Evolutionary conservation across 1,284 basidiomycete genomes (phyloP).

Genomic region (Sporisorium exsertum): DNA sequence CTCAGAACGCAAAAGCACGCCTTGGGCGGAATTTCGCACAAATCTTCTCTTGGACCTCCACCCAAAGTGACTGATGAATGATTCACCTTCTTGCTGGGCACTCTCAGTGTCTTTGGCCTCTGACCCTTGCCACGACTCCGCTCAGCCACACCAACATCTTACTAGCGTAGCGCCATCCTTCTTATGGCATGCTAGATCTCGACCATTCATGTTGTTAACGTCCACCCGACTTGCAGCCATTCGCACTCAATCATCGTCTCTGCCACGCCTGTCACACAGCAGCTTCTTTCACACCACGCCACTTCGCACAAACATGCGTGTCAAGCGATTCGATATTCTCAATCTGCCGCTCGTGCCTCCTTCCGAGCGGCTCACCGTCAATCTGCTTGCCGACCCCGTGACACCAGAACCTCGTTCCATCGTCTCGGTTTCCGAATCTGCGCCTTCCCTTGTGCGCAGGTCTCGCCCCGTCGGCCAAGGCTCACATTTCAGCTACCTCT

Average conservation of each 20-base stretch:
- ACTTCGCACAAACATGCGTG: constrained; percentile 18
- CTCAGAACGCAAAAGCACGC: constrained; percentile 8
- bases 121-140: not conserved
- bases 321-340: constrained; percentile 46
- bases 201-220: constrained; percentile 22
- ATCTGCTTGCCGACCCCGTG: constrained; percentile 78
- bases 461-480: constrained; percentile 75
- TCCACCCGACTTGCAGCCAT: constrained; percentile 16
- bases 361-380: constrained; percentile 76
- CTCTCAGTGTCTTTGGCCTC: not conserved
- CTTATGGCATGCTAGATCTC: not conserved
- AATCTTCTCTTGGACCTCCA: constrained; percentile 8
- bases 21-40: constrained; percentile 7
- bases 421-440: constrained; percentile 71
- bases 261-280: not conserved
- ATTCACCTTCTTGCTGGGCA: constrained; percentile 8
- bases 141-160: constrained; percentile 7
- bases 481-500: constrained; percentile 83
- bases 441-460: constrained; percentile 75
- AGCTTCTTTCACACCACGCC: constrained; percentile 14
- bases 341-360: constrained; percentile 76
- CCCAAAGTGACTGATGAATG: constrained; percentile 20
- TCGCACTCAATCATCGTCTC: constrained; percentile 10
- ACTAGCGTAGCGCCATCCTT: not conserved
- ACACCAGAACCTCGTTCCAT: constrained; percentile 73